A percentile compares a stretch with the other conserved stretches of the same genome.
Evolutionary conservation across 1,284 basidiomycete genomes (phyloP).

Genomic region (Abortiporus biennis): DNA sequence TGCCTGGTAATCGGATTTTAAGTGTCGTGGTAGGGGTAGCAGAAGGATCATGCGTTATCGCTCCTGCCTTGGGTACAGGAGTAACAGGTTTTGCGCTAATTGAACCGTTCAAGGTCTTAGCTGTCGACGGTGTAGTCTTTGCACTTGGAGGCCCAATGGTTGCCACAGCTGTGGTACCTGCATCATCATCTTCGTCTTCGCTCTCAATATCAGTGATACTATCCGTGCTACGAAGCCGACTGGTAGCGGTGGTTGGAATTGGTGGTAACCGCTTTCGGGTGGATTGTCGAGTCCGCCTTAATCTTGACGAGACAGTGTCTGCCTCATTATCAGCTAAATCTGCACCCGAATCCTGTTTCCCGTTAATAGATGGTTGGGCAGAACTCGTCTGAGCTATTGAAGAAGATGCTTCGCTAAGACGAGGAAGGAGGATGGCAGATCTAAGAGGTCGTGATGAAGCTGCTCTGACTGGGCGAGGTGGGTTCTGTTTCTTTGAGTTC

Average conservation of each 20-base stretch:
- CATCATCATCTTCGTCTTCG: not conserved
- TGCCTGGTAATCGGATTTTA: conserved; percentile 54
- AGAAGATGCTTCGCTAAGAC: too few species aligned
- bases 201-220: not conserved
- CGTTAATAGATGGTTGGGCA: too few species aligned
- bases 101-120: not conserved
- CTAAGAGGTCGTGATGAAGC: too few species aligned
- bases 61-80: not conserved
- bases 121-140: not conserved
- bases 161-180: not conserved
- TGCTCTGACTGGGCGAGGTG: too few species aligned
- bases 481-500: too few species aligned
- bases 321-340: too few species aligned
- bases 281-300: conserved; percentile 14
- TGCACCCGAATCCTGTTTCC: too few species aligned
- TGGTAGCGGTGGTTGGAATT: not conserved
- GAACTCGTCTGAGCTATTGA: too few species aligned
- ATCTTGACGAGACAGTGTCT: conserved; percentile 6
- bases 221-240: not conserved
- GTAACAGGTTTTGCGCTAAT: not conserved
- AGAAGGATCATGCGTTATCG: conserved; percentile 4
- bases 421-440: too few species aligned
- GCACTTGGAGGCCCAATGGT: not conserved
- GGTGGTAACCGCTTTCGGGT: conserved; percentile 2
- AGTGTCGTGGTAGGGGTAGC: conserved; percentile 33